These are phyloP conservation scores for Pyrenophora seminiperda DNA, from an alignment of 2,329 filamentous ascomycete species.

Conservation along the genomic window DNA sequence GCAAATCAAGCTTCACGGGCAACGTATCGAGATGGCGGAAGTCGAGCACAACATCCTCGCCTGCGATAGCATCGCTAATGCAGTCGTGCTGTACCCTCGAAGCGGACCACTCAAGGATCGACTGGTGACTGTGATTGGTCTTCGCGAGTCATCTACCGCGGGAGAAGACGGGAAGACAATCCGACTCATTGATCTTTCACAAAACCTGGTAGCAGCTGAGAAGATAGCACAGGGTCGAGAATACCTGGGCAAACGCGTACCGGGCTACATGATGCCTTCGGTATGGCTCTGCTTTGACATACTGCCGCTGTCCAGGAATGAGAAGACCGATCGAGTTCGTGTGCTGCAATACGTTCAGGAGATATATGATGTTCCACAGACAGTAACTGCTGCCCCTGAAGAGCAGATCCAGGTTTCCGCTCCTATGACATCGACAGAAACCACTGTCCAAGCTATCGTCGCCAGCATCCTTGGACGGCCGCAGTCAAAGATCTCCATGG, in stretches of 20 bases:
- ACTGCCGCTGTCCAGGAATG: constrained; percentile 1
- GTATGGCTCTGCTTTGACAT: constrained; percentile 40
- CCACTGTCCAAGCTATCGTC: background rate
- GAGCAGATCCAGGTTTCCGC: background rate
- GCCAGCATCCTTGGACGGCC: background rate
- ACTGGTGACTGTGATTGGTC: constrained; percentile 50
- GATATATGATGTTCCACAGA: background rate
- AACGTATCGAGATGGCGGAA: constrained; percentile 23
- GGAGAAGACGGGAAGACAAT: background rate
- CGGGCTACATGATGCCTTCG: constrained; percentile 11
- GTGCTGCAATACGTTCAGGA: constrained; percentile 1
- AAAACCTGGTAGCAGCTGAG: background rate
- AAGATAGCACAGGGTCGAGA: constrained; percentile 4
- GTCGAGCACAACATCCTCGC: constrained; percentile 3
- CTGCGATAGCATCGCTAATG: constrained; percentile 1
- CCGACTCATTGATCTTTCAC: background rate
- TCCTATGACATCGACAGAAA: background rate
- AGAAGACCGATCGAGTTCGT: constrained; percentile 1
- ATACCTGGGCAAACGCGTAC: background rate
- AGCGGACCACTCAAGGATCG: constrained; percentile 46
- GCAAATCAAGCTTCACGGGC: constrained; percentile 24
- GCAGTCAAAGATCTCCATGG: background rate
- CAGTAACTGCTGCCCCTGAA: background rate
- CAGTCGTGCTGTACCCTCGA: constrained; percentile 49
- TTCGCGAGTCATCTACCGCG: constrained; percentile 11